Base-by-base conservation (phyloP, 768 basidiomycete species). In the Collybiopsis luxurians region DNA sequence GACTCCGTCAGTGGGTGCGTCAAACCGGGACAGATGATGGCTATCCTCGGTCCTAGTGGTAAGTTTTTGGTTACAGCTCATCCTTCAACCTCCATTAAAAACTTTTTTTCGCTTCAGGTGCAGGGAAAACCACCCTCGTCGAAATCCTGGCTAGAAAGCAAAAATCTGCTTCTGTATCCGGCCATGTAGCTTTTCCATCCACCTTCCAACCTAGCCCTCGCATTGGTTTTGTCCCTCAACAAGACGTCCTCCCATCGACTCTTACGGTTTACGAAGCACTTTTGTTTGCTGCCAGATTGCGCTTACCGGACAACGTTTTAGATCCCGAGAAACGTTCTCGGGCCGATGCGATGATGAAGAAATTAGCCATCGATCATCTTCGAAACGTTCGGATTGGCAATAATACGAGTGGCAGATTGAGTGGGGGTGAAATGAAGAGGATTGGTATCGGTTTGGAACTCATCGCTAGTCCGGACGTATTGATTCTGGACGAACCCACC, bases 381-480 rank as follows among this genome's bases (percentile, higher is more conserved):
- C 84, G 82, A 15, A 73, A 96, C 66, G 78, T 81, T 2, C 75
- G 89, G 55, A 95, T 97, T 40, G 84, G 83, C 13, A 79, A 80
- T 58, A 68, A 69, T 38, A 85, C 87, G 3, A 85, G 86, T 10
- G 82, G 84, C 4, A 86, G 88, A 60, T 77, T 82, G 19, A 91
- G 89, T 63, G 95, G 95, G 10, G 95, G 95, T 10, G 94, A 97
- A 70, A 90, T 91, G 78, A 80, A 95, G 45, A 76, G 95, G 49
- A 90, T 97, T 4, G 92, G 88, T 57, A 95, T 97, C 58, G 95
- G 93, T 4, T 72, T 95, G 36, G 95, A 96, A 72, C 78, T 97
- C 11, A 86, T 96, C 47, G 87, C 91, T 0, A 79, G 81, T 39
- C 95, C 95, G 0, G 91, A 94, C 65, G 77, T 97, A 11, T 70